phyloP scores from a whole-genome alignment of 805 yeast genomes.

The Yarrowia sp. region DNA sequence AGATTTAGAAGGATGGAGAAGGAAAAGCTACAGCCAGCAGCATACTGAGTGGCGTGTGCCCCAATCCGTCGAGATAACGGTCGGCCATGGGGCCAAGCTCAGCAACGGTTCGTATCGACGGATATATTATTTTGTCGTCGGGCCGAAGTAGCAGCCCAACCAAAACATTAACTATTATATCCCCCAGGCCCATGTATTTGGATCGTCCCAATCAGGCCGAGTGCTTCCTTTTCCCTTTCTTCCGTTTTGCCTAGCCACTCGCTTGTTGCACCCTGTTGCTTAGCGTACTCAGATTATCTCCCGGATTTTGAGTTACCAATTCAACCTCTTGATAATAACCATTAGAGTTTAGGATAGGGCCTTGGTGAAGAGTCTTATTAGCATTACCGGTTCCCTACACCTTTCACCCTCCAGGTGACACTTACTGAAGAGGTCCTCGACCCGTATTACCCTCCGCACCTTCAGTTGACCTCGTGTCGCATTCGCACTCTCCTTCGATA shows the following conservation, averaged over 20 bases:
- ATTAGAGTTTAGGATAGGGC: slow-evolving; percentile 24
- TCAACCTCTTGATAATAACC: slow-evolving; percentile 23
- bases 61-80: too few relatives aligned
- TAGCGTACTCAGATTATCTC: slow-evolving; percentile 25
- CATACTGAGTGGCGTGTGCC: too few relatives aligned
- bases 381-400: slow-evolving; percentile 1
- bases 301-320: slow-evolving; percentile 22
- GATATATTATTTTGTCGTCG: neutral
- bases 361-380: slow-evolving; percentile 26
- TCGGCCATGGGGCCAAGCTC: too few relatives aligned
- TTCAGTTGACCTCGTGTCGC: neutral
- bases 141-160: neutral
- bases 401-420: slow-evolving; percentile 25
- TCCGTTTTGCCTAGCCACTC: slow-evolving; percentile 6
- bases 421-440: slow-evolving; percentile 4
- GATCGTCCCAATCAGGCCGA: slow-evolving; percentile 9
- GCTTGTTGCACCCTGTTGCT: slow-evolving; percentile 23
- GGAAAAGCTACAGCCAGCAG: neutral
- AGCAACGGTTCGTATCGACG: too few relatives aligned
- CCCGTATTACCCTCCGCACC: neutral
- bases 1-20: neutral
- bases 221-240: slow-evolving; percentile 1
- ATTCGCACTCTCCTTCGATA: neutral
- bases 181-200: neutral
- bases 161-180: neutral